Conservation (phyloP, 441 rosid species). For the Pelargonium exstipulatum region DNA sequence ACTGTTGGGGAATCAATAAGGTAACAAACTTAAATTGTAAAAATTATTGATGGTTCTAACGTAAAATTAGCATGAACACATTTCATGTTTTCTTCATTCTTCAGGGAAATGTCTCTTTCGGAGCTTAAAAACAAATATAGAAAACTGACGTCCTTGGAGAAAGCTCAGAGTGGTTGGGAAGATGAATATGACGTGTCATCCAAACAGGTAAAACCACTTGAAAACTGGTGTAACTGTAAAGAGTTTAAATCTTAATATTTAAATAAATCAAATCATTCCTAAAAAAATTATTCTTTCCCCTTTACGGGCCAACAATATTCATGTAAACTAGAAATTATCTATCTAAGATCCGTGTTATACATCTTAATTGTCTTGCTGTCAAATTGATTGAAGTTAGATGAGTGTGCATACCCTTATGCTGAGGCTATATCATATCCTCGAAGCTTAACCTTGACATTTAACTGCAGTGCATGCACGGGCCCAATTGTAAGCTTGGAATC, state of each 20-base stretch:
- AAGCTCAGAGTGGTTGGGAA: conserved; percentile 85
- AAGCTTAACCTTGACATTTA: conserved; percentile 14
- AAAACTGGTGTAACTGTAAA: neutral
- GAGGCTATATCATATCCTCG: neutral
- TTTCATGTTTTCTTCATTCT: conserved; percentile 13
- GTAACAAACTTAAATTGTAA: conserved; percentile 29
- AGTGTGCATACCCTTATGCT: neutral
- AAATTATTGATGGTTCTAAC: conserved; percentile 12
- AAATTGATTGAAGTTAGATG: neutral
- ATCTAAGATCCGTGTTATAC: neutral
- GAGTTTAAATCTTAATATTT: neutral
- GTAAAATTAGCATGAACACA: conserved; percentile 13
- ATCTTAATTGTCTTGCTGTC: neutral
- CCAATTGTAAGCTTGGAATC: conserved; percentile 80
- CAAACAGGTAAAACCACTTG: conserved; percentile 57
- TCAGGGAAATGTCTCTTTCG: conserved; percentile 83
- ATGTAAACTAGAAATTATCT: too few relatives aligned
- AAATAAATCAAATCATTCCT: neutral
- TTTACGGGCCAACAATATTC: too few relatives aligned
- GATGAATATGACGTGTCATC: conserved; percentile 93
- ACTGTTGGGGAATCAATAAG: conserved; percentile 95
- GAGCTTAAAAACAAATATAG: conserved; percentile 83
- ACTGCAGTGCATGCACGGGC: conserved; percentile 98
- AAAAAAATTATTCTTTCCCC: neutral
- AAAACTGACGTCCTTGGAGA: conserved; percentile 64